Base-by-base conservation (phyloP, 768 basidiomycete species). In the Calocera viscosa region DNA sequence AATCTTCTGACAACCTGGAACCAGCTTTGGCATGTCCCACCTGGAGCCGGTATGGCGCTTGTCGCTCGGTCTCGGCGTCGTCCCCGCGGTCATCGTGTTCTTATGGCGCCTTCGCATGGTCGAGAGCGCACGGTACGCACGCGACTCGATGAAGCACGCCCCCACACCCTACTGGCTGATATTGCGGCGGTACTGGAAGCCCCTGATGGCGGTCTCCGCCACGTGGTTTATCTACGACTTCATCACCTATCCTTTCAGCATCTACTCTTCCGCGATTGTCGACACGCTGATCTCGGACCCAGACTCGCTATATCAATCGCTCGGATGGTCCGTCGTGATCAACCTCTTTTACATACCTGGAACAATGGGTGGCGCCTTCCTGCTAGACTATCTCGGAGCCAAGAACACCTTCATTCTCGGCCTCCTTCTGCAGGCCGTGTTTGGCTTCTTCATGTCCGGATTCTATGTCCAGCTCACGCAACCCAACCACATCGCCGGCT, bases 311-410 rank as follows among this genome's bases (percentile, higher is more conserved):
- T 24, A 33, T 65, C 14, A 22, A 11, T 22, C 19, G 14, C 85
- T 94, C 68, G 91, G 91, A 17, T 94, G 91, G 93, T 84, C 82
- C 69, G 86, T 89, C 47, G 84, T 94, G 30, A 88, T 92, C 78
- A 89, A 90, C 74, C 75, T 82, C 53, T 60, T 60, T 19, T 60
- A 60, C 53, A 60, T 60, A 5, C 14, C 33, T 41, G 83, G 84
- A 34, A 88, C 88, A 0, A 67, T 91, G 65, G 75, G 82, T 32
- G 90, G 90, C 28, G 89, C 91, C 5, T 87, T 91, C 72, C 75
- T 86, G 17, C 82, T 91, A 32, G 90, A 92, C 72, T 82, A 82
- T 71, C 72, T 93, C 64, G 89, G 89, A 0, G 87, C 91, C 7
- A 90, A 88, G 75, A 78, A 80, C 60, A 86, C 86, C 2, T 88